These are phyloP conservation scores for Lentinus tigrinus DNA, from an alignment of 768 basidiomycete genomes.

Conservation along the genomic window DNA sequence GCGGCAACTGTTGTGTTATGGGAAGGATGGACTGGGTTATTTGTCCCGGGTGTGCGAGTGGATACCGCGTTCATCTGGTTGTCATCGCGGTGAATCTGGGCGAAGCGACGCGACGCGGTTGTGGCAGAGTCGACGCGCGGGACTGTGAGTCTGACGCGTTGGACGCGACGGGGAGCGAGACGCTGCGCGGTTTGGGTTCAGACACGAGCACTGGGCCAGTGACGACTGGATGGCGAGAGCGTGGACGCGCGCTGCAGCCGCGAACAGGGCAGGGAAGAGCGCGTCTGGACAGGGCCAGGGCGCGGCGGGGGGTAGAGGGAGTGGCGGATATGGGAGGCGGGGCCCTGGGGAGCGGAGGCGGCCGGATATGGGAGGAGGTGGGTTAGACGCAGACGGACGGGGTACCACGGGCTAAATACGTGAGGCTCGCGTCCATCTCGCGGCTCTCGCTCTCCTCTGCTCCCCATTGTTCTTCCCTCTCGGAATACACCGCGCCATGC, in stretches of 20 bases:
- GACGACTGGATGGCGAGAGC: background rate
- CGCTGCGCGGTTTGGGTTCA: background rate
- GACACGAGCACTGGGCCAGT: background rate
- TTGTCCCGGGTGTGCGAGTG: background rate
- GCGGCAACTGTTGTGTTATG: conserved; percentile 4
- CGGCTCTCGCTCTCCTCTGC: conserved; percentile 5
- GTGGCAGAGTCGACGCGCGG: background rate
- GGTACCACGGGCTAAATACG: background rate
- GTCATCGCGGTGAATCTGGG: background rate
- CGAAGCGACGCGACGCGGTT: background rate
- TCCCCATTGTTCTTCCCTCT: conserved; percentile 22
- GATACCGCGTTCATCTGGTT: background rate
- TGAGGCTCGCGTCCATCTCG: background rate
- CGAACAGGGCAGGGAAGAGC: background rate
- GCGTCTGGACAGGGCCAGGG: background rate
- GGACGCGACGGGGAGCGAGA: background rate
- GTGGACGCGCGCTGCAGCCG: background rate
- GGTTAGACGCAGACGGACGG: no score
- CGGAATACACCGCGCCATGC: conserved; percentile 20
- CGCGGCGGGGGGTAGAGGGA: no score
- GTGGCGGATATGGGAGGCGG: background rate
- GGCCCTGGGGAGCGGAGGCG: background rate
- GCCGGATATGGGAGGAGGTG: background rate
- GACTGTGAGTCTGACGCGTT: no score
- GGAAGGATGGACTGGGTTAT: conserved; percentile 4